Base-by-base conservation (phyloP, 2,329 filamentous ascomycete genomes). In the Sarocladium brachiariae region DNA sequence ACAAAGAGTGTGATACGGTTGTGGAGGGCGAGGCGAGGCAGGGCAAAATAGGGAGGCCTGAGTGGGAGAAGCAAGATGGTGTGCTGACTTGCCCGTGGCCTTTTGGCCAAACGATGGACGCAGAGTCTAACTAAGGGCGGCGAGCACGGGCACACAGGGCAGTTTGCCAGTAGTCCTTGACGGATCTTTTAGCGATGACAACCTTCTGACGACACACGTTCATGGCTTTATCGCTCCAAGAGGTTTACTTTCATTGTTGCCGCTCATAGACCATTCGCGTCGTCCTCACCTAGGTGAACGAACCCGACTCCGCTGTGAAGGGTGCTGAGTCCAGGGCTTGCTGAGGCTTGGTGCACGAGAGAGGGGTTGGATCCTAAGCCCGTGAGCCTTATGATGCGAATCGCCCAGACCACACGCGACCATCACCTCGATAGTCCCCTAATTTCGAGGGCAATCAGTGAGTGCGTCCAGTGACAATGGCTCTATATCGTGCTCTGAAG, bases 321-420 rank as follows among this genome's bases (percentile, higher is more conserved):
- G 43, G 25, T 47, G 25, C 43, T 33, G 43, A 25, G 27, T 47
- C 43, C 43, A 31, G n/a, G 43, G n/a, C 43, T 25, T 16, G 43
- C 43, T 33, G 27, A 23, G 27, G n/a, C n/a, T n/a, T 25, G 21
- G 19, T n/a, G 25, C 25, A 47, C 43, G 21, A 19, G 25, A 47
- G 43, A 16, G 43, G 43, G n/a, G n/a, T n/a, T n/a, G n/a, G n/a
- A n/a, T n/a, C n/a, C n/a, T n/a, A n/a, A n/a, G n/a, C n/a, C n/a
- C n/a, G n/a, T n/a, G n/a, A n/a, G n/a, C n/a, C n/a, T n/a, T n/a
- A n/a, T n/a, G n/a, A n/a, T n/a, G n/a, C n/a, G n/a, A 30, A 30
- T 30, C 27, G 13, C 13, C 27, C 27, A 30, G 13, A 30, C 7
- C 27, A 30, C 13, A 30, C n/a, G n/a, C n/a, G n/a, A n/a, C n/a